Percentiles rank a stretch among this genome's conserved stretches.
phyloP scores from a whole-genome alignment of 257 asterid species.

The Scutellaria baicalensis region DNA sequence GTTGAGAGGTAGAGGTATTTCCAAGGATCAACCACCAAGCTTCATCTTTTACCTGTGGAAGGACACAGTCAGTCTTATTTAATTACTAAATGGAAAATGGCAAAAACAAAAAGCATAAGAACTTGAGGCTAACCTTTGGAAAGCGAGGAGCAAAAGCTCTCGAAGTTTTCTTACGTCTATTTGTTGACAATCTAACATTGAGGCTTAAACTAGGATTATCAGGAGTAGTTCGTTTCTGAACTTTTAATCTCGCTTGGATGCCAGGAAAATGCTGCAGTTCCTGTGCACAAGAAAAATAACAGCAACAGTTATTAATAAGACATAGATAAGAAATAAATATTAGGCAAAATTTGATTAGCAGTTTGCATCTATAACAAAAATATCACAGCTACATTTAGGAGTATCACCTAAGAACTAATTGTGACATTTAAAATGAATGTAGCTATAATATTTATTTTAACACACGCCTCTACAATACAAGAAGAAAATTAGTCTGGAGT shows the following conservation, averaged over 20 bases:
- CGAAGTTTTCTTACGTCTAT: conserved; percentile 41
- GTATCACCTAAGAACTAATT: background rate
- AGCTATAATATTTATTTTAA: no score
- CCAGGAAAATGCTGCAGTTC: conserved; percentile 73
- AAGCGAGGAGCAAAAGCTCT: conserved; percentile 82
- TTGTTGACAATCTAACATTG: conserved; percentile 57
- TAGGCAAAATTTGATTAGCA: background rate
- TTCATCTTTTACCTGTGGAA: conserved; percentile 77
- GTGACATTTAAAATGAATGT: background rate
- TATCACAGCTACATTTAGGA: background rate
- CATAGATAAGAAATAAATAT: background rate
- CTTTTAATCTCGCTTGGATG: conserved; percentile 45
- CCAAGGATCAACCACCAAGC: conserved; percentile 97
- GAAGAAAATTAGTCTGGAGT: background rate
- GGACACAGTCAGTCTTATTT: conserved; percentile 15
- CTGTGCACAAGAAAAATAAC: conserved; percentile 29
- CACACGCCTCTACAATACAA: no score
- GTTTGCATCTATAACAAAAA: background rate
- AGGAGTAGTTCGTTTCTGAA: conserved; percentile 44
- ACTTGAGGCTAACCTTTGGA: conserved; percentile 58
- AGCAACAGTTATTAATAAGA: background rate
- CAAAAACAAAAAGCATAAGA: background rate
- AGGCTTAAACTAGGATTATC: conserved; percentile 28
- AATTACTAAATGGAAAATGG: background rate
- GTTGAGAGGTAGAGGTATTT: conserved; percentile 61